Percentiles rank a stretch among this genome's conserved stretches.
Conservation (phyloP, 139 green algal genomes). For the Marvania coccoides region DNA sequence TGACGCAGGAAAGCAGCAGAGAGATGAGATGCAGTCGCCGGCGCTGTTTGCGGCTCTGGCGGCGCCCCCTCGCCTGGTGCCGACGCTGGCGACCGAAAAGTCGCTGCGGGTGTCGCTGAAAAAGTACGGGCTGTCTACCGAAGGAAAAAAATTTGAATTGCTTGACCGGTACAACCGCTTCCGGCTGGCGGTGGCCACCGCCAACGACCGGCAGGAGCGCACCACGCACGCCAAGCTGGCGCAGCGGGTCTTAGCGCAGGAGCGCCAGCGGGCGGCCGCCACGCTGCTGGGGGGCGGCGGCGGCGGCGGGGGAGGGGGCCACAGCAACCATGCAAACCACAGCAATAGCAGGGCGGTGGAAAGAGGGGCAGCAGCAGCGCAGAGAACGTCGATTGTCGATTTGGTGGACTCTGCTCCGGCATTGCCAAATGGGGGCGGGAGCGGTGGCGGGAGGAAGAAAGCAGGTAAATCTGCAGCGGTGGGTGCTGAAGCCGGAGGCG, state of each 20-base stretch:
- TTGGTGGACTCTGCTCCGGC: too few species aligned
- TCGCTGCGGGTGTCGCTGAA: conserved; percentile 3
- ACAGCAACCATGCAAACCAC: neutral
- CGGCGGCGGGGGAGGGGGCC: neutral
- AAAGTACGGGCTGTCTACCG: conserved; percentile 13
- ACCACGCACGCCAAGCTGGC: conserved; percentile 6
- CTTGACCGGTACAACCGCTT: conserved; percentile 25
- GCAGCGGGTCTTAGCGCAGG: neutral
- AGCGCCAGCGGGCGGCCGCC: neutral
- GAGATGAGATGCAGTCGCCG: neutral
- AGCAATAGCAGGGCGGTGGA: neutral
- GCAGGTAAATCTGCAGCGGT: neutral
- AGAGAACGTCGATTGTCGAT: too few species aligned
- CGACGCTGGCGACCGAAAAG: conserved; percentile 17
- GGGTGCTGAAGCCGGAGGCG: neutral
- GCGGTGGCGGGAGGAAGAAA: neutral
- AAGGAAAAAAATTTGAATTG: conserved; percentile 22
- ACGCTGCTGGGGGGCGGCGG: neutral
- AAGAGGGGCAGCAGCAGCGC: neutral
- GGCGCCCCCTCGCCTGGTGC: conserved; percentile 22
- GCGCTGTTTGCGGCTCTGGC: conserved; percentile 10
- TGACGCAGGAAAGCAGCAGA: neutral
- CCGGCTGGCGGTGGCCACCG: conserved; percentile 8
- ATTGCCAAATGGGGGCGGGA: too few species aligned
- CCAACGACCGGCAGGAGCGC: conserved; percentile 27